phyloP scores from a whole-genome alignment of 2,329 filamentous ascomycete species.

The Ophiostoma tasmaniense region DNA sequence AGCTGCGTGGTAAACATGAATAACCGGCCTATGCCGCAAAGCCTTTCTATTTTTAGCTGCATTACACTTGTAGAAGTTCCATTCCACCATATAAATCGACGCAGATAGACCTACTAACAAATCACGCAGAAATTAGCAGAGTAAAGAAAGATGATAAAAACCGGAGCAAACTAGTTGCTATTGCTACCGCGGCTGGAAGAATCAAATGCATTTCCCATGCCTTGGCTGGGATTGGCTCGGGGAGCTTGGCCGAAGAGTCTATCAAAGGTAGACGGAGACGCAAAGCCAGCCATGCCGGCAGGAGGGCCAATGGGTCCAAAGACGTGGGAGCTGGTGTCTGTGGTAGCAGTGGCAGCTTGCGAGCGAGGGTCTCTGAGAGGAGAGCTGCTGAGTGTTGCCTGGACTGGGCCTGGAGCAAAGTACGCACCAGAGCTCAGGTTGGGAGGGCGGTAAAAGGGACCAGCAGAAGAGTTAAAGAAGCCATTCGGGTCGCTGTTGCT shows the following conservation, averaged over 20 bases:
- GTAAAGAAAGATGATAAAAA: background rate
- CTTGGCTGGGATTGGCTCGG: background rate
- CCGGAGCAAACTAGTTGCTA: background rate
- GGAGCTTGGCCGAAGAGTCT: background rate
- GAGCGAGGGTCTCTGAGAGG: background rate
- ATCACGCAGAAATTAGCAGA: background rate
- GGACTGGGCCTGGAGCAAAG: background rate
- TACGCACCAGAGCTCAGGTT: background rate
- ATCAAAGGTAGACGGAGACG: background rate
- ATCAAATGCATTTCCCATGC: background rate
- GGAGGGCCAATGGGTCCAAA: constrained; percentile 1
- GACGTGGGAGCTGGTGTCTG: background rate
- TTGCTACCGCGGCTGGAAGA: background rate
- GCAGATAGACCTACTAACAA: background rate
- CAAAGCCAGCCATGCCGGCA: background rate
- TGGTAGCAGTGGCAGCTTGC: background rate
- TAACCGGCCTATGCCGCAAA: background rate
- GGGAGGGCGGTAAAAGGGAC: background rate
- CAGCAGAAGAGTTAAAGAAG: background rate
- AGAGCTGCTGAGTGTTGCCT: background rate
- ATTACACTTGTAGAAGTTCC: background rate
- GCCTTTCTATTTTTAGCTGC: background rate
- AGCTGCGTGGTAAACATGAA: background rate
- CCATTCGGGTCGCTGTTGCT: background rate
- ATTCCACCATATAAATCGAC: background rate